Percentiles rank a stretch among this genome's conserved stretches.
Evolutionary conservation across 148 eudicot species (phyloP).

Genomic region (Silene uniflora): DNA sequence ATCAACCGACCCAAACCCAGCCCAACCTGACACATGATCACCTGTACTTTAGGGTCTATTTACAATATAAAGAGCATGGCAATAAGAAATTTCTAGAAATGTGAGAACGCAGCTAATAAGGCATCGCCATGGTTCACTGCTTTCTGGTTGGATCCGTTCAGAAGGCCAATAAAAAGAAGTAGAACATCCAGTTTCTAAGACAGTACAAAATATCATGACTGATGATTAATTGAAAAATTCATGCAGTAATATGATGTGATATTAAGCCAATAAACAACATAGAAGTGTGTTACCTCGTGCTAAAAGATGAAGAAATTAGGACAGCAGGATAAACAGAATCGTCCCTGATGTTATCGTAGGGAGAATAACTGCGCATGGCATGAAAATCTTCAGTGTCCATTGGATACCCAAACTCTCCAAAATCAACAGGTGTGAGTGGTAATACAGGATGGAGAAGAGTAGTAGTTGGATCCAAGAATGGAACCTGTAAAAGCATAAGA

Average conservation of each 20-base stretch:
- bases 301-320: conserved; percentile 71
- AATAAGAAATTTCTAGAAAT: too few species aligned
- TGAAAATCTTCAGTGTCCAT: conserved; percentile 70
- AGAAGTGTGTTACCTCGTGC: conserved; percentile 51
- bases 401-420: conserved; percentile 91
- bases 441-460: conserved; percentile 76
- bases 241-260: not conserved
- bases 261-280: not conserved
- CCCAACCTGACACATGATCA: too few species aligned
- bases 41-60: too few species aligned
- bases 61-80: too few species aligned
- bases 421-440: conserved; percentile 76
- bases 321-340: conserved; percentile 71
- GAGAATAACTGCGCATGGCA: conserved; percentile 70
- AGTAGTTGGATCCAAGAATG: conserved; percentile 79
- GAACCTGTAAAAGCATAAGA: conserved; percentile 50
- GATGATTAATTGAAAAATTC: not conserved
- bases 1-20: too few species aligned
- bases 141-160: too few species aligned
- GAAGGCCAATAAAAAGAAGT: not conserved
- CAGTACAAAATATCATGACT: not conserved
- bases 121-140: too few species aligned
- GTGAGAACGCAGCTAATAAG: too few species aligned
- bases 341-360: conserved; percentile 72
- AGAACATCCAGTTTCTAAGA: not conserved